Conservation (phyloP, 75 land plant species). For the Isoetes taiwanensis region DNA sequence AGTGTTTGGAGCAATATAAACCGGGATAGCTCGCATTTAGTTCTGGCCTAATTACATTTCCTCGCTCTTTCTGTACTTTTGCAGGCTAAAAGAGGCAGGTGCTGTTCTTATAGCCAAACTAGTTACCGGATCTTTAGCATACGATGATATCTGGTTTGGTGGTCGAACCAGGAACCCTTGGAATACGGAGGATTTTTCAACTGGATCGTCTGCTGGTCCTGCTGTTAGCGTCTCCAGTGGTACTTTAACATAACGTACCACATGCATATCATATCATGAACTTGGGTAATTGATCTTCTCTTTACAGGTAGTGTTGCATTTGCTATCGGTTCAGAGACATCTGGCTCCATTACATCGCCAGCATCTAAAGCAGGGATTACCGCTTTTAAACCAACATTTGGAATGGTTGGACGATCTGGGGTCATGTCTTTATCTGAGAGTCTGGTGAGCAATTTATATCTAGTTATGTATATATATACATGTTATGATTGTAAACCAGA, state of each 20-base stretch:
- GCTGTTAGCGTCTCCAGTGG: neutral
- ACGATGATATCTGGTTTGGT: constrained; percentile 6
- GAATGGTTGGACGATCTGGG: neutral
- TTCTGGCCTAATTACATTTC: neutral
- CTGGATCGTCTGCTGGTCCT: constrained; percentile 5
- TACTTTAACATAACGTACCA: neutral
- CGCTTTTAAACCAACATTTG: neutral
- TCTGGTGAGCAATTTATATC: neutral
- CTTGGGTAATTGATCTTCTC: neutral
- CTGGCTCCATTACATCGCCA: neutral
- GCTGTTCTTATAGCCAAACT: constrained; percentile 1
- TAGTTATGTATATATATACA: neutral
- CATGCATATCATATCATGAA: neutral
- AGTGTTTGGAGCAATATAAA: too few relatives aligned
- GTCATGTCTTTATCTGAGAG: neutral
- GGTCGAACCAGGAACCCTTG: constrained; percentile 6
- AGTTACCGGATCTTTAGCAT: neutral
- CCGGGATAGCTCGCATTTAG: neutral
- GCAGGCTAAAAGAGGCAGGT: neutral
- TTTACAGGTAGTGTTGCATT: neutral
- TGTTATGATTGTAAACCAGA: neutral
- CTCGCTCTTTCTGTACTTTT: neutral
- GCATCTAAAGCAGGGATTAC: neutral
- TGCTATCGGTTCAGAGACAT: constrained; percentile 3
- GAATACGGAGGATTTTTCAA: constrained; percentile 6